A percentile compares a stretch with the other conserved stretches of the same genome.
Conservation (phyloP, 306 rosid species). For the Cucurbita ficifolia region DNA sequence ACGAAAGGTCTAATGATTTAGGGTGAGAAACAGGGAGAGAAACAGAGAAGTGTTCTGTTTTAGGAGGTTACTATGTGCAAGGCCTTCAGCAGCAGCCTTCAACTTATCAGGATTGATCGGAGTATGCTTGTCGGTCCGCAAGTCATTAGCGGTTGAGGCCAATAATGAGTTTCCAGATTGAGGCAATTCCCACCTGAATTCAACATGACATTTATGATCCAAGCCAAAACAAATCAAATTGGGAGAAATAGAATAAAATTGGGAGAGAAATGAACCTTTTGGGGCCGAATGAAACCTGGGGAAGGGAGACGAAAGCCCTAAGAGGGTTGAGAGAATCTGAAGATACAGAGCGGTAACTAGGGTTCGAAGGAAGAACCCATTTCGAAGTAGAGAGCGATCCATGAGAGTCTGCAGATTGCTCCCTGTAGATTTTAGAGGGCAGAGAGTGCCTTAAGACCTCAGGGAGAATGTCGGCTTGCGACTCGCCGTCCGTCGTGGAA, state of each 20-base stretch:
- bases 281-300: slow-evolving; percentile 85
- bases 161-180: slow-evolving; percentile 14
- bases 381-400: slow-evolving; percentile 48
- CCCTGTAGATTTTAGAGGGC: slow-evolving; percentile 46
- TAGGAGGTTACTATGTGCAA: slow-evolving; percentile 35
- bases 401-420: background rate
- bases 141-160: slow-evolving; percentile 82
- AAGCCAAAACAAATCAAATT: background rate
- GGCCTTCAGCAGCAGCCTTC: slow-evolving; percentile 88
- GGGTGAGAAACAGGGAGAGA: background rate
- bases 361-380: slow-evolving; percentile 53
- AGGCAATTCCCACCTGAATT: slow-evolving; percentile 72
- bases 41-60: background rate
- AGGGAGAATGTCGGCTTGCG: slow-evolving; percentile 59
- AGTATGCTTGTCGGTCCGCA: slow-evolving; percentile 43
- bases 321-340: slow-evolving; percentile 63
- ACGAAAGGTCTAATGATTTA: background rate
- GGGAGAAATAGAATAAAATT: background rate
- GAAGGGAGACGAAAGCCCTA: slow-evolving; percentile 50
- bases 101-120: slow-evolving; percentile 57
- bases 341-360: slow-evolving; percentile 19
- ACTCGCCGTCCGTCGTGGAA: slow-evolving; percentile 13
- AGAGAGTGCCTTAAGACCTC: slow-evolving; percentile 70
- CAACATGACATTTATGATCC: background rate
- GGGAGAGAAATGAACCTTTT: slow-evolving; percentile 36